Conservation (phyloP, 345 rosid genomes). For the Citrus trifoliata region DNA sequence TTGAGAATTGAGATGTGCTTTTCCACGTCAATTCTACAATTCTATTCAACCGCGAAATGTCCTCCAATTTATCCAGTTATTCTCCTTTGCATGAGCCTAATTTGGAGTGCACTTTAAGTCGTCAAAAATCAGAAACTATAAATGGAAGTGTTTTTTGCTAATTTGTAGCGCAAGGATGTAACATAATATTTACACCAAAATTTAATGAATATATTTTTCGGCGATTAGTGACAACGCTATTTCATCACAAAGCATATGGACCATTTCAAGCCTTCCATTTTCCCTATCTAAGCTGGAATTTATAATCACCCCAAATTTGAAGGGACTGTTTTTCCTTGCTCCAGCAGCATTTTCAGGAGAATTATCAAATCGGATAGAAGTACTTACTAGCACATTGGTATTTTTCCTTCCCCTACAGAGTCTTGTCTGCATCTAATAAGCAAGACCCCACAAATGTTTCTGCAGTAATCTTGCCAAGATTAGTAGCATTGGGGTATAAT, state of each 20-base stretch:
- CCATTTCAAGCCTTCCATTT: constrained; percentile 37
- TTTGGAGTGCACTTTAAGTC: background rate
- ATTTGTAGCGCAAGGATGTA: background rate
- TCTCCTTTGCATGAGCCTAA: background rate
- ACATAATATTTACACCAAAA: background rate
- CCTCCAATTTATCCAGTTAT: background rate
- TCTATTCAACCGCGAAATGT: background rate
- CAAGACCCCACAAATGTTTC: background rate
- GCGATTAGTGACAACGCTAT: background rate
- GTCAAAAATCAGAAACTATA: background rate
- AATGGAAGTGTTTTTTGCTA: background rate
- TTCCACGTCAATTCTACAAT: background rate
- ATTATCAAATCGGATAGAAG: constrained; percentile 35
- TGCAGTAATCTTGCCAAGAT: background rate
- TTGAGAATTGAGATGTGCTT: background rate
- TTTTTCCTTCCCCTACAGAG: constrained; percentile 4
- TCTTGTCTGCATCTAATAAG: constrained; percentile 13
- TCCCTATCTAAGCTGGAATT: constrained; percentile 32
- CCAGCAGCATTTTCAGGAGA: constrained; percentile 31
- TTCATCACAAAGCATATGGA: constrained; percentile 21
- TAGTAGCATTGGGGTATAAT: background rate
- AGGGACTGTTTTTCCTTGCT: constrained; percentile 40
- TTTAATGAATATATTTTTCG: background rate
- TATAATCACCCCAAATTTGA: constrained; percentile 38
- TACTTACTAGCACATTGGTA: constrained; percentile 6